Evolutionary conservation across 1,284 basidiomycete genomes (phyloP).

Genomic region (Sutorius eximius): DNA sequence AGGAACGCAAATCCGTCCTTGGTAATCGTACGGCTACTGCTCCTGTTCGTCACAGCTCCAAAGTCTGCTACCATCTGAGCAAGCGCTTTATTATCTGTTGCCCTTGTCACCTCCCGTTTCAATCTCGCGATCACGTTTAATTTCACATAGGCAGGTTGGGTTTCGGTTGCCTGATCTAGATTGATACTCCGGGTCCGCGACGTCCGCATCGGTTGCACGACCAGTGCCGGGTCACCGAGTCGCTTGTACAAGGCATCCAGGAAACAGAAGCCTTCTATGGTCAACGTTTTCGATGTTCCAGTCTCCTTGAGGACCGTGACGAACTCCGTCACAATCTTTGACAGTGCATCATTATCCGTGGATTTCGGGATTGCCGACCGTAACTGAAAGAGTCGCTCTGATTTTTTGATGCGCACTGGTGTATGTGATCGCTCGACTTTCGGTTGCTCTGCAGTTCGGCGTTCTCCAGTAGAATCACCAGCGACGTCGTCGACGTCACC

Average conservation of each 20-base stretch:
- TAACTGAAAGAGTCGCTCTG: conserved; percentile 50
- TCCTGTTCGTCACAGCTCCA: conserved; percentile 61
- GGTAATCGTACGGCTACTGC: conserved; percentile 64
- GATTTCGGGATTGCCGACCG: conserved; percentile 44
- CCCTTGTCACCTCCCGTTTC: conserved; percentile 50
- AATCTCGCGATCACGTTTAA: conserved; percentile 57
- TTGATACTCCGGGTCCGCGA: conserved; percentile 42
- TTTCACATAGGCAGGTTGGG: conserved; percentile 51
- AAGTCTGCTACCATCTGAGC: conserved; percentile 67
- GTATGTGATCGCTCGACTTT: conserved; percentile 29
- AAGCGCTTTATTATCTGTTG: conserved; percentile 52
- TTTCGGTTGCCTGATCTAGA: conserved; percentile 33
- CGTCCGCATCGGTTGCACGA: conserved; percentile 52
- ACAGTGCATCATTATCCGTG: conserved; percentile 53
- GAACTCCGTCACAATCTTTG: conserved; percentile 57
- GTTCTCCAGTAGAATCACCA: conserved; percentile 43
- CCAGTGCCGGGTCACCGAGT: conserved; percentile 62
- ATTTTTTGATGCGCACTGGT: conserved; percentile 47
- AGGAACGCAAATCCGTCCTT: conserved; percentile 76
- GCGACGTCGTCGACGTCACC: conserved; percentile 49
- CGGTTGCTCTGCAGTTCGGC: conserved; percentile 27
- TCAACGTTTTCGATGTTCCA: conserved; percentile 63
- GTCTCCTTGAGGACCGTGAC: conserved; percentile 57
- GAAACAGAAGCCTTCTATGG: conserved; percentile 69
- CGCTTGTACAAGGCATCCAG: conserved; percentile 68